Evolutionary conservation across 2,329 filamentous ascomycete species (phyloP).

Genomic region (Calonectria pteridis): DNA sequence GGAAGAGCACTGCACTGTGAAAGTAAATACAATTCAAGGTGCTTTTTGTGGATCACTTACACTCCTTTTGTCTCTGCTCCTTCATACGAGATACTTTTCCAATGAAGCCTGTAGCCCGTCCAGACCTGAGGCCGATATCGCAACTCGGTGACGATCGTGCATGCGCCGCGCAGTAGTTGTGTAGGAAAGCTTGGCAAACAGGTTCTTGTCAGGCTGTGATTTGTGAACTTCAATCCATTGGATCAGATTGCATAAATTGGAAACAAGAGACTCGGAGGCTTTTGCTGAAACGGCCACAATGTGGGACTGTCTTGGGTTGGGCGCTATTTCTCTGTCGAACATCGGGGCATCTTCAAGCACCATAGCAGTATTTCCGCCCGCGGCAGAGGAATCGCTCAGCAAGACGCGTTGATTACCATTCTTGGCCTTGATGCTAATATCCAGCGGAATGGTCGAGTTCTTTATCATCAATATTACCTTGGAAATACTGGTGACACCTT

Average conservation of each 20-base stretch:
- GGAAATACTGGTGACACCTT: conserved; percentile 64
- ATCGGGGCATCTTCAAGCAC: conserved; percentile 68
- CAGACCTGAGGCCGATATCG: not conserved
- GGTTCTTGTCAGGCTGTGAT: conserved; percentile 44
- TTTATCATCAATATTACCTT: conserved; percentile 68
- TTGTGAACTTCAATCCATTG: too few relatives aligned
- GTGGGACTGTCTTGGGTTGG: conserved; percentile 45
- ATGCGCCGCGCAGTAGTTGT: conserved; percentile 49
- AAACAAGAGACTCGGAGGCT: conserved; percentile 43
- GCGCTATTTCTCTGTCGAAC: conserved; percentile 55
- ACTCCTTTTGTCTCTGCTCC: too few relatives aligned
- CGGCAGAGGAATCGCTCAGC: conserved; percentile 78
- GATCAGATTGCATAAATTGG: too few relatives aligned
- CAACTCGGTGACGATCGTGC: conserved; percentile 60
- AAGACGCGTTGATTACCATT: conserved; percentile 63
- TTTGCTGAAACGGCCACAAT: conserved; percentile 24
- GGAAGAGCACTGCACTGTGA: conserved; percentile 59
- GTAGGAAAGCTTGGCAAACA: conserved; percentile 65
- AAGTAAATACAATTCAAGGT: conserved; percentile 50
- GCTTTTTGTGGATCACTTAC: not conserved
- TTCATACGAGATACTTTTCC: too few relatives aligned
- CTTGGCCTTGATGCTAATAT: conserved; percentile 64
- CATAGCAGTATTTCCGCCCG: conserved; percentile 78
- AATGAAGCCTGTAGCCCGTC: too few relatives aligned
- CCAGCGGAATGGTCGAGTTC: conserved; percentile 61